phyloP scores from a whole-genome alignment of 169 alveolate genomes.

The Eimeria sp. region DNA sequence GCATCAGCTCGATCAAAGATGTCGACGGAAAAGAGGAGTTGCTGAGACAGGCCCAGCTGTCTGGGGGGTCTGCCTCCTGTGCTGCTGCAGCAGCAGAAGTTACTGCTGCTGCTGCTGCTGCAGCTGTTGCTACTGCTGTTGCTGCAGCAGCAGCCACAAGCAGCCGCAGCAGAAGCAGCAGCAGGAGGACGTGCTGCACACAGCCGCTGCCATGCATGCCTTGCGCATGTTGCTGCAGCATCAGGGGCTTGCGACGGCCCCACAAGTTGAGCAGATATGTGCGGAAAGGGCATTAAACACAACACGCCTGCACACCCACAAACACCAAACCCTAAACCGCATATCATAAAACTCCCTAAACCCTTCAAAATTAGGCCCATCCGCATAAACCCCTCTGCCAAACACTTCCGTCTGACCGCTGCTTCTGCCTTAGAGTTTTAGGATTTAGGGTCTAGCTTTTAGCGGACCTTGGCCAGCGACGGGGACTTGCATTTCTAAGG shows the following conservation, averaged over 20 bases:
- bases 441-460: neutral
- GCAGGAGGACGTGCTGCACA: conserved; percentile 44
- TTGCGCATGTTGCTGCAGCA: conserved; percentile 47
- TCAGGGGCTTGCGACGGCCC: conserved; percentile 68
- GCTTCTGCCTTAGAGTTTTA: neutral
- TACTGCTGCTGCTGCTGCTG: conserved; percentile 69
- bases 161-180: conserved; percentile 29
- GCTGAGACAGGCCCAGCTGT: conserved; percentile 19
- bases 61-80: conserved; percentile 60
- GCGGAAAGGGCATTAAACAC: conserved; percentile 56
- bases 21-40: conserved; percentile 38
- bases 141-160: conserved; percentile 10
- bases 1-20: conserved; percentile 55
- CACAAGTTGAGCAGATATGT: conserved; percentile 54
- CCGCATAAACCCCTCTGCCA: no score
- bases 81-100: conserved; percentile 64
- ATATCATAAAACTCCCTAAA: neutral
- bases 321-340: neutral
- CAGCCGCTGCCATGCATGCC: conserved; percentile 66
- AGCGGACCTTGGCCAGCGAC: conserved; percentile 34
- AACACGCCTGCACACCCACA: conserved; percentile 29
- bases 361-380: no score
- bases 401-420: no score
- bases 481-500: conserved; percentile 38
- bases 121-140: conserved; percentile 8